Conservation (phyloP, 148 eudicot species). For the Chenopodium formosanum region DNA sequence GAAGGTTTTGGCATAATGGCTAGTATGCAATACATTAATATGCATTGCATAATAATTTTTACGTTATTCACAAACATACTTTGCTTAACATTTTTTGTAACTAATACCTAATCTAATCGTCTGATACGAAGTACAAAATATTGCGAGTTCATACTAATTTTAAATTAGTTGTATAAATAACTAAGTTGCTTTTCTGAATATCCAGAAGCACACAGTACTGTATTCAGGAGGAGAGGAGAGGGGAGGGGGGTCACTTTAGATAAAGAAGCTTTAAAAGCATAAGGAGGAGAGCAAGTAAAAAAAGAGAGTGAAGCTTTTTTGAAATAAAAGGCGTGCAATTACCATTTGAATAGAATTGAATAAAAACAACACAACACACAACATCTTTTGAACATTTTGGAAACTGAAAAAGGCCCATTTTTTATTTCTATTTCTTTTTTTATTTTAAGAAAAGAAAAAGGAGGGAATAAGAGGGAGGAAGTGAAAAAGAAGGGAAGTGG, state of each 20-base stretch:
- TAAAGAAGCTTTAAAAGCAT: constrained; percentile 34
- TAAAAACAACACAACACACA: constrained; percentile 42
- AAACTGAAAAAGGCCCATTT: constrained; percentile 3
- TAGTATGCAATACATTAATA: no score
- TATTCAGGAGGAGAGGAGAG: neutral
- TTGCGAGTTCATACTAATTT: no score
- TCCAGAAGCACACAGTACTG: constrained; percentile 22
- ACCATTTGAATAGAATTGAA: constrained; percentile 19
- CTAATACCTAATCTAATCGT: no score
- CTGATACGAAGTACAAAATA: no score
- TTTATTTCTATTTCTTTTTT: neutral
- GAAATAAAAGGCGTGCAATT: constrained; percentile 31
- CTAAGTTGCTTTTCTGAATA: constrained; percentile 6
- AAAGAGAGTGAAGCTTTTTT: constrained; percentile 15
- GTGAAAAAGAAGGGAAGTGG: constrained; percentile 40
- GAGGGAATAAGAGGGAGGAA: neutral
- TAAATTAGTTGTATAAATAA: neutral
- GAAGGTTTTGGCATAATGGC: no score
- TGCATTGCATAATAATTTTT: no score
- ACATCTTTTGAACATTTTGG: constrained; percentile 37
- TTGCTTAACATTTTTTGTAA: no score
- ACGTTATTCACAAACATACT: no score
- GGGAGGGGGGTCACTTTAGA: constrained; percentile 23
- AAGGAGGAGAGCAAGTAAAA: constrained; percentile 5
- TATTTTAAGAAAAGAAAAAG: no score